phyloP scores from a whole-genome alignment of 495 filamentous ascomycete genomes.

The Podospora appendiculata region DNA sequence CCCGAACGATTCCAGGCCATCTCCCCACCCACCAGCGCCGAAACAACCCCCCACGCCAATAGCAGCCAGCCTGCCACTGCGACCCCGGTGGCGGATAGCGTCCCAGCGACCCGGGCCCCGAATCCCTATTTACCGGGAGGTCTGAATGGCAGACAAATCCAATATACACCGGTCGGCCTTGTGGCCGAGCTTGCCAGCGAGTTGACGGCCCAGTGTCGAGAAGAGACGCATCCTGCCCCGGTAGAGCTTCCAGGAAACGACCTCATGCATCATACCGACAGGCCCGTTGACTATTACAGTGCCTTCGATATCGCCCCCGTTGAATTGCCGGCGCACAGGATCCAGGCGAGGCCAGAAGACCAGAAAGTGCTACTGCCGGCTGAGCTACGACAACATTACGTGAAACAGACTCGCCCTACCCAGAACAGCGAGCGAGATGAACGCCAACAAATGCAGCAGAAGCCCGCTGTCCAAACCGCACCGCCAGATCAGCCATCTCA shows the following conservation, averaged over 20 bases:
- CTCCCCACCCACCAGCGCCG: conserved; percentile 13
- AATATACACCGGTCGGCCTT: conserved; percentile 31
- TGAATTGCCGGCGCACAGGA: conserved; percentile 16
- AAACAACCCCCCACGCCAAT: conserved; percentile 11
- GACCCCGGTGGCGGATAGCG: background rate
- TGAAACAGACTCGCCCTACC: no score
- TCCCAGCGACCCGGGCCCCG: background rate
- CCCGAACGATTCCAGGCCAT: conserved; percentile 1
- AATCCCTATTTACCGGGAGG: background rate
- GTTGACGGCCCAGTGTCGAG: conserved; percentile 22
- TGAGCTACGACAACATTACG: no score
- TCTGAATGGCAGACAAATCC: conserved; percentile 10
- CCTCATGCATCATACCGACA: conserved; percentile 5
- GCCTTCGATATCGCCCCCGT: conserved; percentile 26
- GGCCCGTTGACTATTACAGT: conserved; percentile 12
- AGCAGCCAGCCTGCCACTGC: conserved; percentile 10
- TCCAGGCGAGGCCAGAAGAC: background rate
- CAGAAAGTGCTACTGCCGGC: conserved; percentile 2
- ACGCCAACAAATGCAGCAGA: no score
- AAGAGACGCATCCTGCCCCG: conserved; percentile 32
- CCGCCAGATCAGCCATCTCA: no score
- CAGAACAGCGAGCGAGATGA: no score
- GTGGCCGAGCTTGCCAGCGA: conserved; percentile 37
- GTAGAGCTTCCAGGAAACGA: conserved; percentile 31
- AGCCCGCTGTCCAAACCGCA: no score